phyloP scores from a whole-genome alignment of 2,329 filamentous ascomycete genomes.

The Aspergillus fijiensis region DNA sequence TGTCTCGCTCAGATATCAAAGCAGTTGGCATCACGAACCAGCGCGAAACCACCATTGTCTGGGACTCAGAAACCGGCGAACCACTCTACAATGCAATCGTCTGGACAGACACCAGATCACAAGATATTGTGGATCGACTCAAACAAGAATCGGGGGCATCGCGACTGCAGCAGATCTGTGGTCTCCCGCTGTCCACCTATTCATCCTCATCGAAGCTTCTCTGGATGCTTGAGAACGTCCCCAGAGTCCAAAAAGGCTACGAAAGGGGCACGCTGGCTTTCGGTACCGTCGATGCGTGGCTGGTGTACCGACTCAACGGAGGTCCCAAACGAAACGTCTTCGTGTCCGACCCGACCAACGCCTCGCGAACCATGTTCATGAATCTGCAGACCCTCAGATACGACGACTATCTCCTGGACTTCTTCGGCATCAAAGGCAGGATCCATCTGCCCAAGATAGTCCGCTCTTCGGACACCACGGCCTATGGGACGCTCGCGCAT shows the following conservation, averaged over 20 bases:
- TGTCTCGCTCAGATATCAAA: conserved; percentile 64
- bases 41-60: conserved; percentile 82
- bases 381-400: conserved; percentile 77
- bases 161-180: conserved; percentile 67
- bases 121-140: conserved; percentile 70
- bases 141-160: conserved; percentile 66
- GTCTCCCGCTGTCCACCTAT: conserved; percentile 82
- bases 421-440: conserved; percentile 75
- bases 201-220: conserved; percentile 80
- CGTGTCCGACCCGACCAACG: conserved; percentile 84
- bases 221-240: conserved; percentile 76
- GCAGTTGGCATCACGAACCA: conserved; percentile 86
- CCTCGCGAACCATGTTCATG: conserved; percentile 91
- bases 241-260: conserved; percentile 69
- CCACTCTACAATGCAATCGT: conserved; percentile 81
- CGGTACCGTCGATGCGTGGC: conserved; percentile 85
- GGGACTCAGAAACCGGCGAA: conserved; percentile 77
- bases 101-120: conserved; percentile 84
- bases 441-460: conserved; percentile 76
- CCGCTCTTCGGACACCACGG: conserved; percentile 69
- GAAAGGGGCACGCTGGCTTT: conserved; percentile 73
- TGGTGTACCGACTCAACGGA: conserved; percentile 77
- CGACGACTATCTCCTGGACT: conserved; percentile 71
- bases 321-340: conserved; percentile 66
- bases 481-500: conserved; percentile 65